Percentiles rank a stretch among this genome's conserved stretches.
Conservation (phyloP, 1,284 basidiomycete species). For the Papiliotrema terrestris region DNA sequence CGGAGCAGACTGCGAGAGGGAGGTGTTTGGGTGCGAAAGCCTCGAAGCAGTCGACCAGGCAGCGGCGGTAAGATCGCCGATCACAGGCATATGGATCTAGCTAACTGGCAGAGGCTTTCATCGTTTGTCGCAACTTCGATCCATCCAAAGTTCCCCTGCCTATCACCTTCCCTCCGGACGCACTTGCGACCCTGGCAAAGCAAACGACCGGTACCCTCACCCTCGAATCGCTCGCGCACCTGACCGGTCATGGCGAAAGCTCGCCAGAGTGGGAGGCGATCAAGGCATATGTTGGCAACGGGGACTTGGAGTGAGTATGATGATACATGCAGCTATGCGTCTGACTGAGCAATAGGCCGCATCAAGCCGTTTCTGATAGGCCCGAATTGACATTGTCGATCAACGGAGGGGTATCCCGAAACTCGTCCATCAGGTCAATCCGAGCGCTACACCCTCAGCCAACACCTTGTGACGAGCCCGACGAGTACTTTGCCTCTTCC, state of each 20-base stretch:
- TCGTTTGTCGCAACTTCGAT: constrained; percentile 54
- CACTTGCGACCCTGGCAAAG: constrained; percentile 27
- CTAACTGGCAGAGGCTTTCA: constrained; percentile 53
- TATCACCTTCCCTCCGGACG: constrained; percentile 18
- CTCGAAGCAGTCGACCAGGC: constrained; percentile 48
- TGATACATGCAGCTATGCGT: background rate
- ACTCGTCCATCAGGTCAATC: constrained; percentile 1
- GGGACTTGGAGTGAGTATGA: constrained; percentile 32
- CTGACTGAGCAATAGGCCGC: background rate
- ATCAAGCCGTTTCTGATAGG: background rate
- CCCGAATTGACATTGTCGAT: background rate
- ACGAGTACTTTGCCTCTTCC: constrained; percentile 1
- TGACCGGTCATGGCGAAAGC: constrained; percentile 6
- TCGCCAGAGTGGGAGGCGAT: constrained; percentile 32
- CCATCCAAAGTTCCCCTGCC: constrained; percentile 40
- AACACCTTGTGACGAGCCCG: constrained; percentile 6
- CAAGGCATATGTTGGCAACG: constrained; percentile 41
- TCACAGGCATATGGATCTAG: background rate
- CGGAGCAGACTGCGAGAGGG: constrained; percentile 16
- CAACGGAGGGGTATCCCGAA: background rate
- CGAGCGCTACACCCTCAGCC: constrained; percentile 4
- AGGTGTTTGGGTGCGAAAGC: constrained; percentile 50
- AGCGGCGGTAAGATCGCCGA: constrained; percentile 41
- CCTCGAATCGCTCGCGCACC: constrained; percentile 34
- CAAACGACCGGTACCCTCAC: constrained; percentile 38